Percentiles rank a stretch among this genome's conserved stretches.
These are phyloP conservation scores for Tubosaeta sp. DNA, from an alignment of 768 basidiomycete species.

Conservation along the genomic window DNA sequence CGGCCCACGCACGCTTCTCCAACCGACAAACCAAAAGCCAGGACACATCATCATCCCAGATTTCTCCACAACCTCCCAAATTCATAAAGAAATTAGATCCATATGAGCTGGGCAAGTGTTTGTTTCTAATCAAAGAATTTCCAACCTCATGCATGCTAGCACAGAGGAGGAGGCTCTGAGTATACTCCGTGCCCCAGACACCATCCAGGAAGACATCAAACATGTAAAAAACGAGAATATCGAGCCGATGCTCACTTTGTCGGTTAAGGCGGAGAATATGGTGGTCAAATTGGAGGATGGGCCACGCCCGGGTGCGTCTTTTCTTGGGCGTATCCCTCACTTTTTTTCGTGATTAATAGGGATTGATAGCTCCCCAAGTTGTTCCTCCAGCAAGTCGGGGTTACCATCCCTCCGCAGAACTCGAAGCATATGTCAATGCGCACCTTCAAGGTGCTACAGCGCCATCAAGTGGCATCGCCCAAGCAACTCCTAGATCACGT, in stretches of 20 bases:
- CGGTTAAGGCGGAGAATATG: constrained; percentile 4
- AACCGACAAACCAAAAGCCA: background rate
- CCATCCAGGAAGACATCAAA: background rate
- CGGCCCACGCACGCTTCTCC: constrained; percentile 11
- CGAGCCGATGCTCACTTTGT: background rate
- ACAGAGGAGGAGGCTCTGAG: constrained; percentile 25
- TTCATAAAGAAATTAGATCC: constrained; percentile 27
- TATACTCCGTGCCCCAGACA: constrained; percentile 7
- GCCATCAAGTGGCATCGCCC: background rate
- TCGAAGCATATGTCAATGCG: constrained; percentile 2
- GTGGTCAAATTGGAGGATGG: constrained; percentile 6
- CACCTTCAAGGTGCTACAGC: background rate
- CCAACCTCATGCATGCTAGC: background rate
- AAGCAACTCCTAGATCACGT: background rate
- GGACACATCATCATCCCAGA: background rate
- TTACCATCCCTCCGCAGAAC: constrained; percentile 8
- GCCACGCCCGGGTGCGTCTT: background rate
- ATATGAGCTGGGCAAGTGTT: constrained; percentile 22
- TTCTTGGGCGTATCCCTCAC: background rate
- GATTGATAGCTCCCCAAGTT: background rate
- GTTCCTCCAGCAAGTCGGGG: background rate
- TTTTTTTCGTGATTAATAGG: background rate
- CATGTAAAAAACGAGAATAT: background rate
- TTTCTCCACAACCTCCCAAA: constrained; percentile 8
- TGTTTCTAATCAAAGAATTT: background rate